These are phyloP conservation scores for Isatis tinctoria DNA, from an alignment of 345 rosid species.

Conservation along the genomic window DNA sequence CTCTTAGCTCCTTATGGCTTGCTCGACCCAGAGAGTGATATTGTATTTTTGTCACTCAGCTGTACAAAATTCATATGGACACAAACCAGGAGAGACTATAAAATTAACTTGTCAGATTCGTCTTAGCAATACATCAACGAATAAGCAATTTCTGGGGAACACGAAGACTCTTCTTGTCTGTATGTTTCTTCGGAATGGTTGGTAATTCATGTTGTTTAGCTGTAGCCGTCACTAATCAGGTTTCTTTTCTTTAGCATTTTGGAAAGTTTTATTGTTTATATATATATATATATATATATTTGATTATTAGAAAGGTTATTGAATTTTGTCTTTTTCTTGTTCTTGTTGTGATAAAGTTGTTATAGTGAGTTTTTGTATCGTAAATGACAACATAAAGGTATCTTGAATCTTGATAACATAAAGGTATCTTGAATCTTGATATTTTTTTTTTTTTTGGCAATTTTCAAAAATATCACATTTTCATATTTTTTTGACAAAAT, in stretches of 20 bases:
- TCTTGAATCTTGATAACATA: too few relatives aligned
- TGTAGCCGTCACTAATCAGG: conserved; percentile 2
- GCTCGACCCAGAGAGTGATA: conserved; percentile 88
- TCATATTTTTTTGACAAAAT: too few relatives aligned
- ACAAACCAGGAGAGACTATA: conserved; percentile 24
- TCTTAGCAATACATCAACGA: conserved; percentile 11
- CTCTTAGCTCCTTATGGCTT: conserved; percentile 98
- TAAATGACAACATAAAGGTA: background rate
- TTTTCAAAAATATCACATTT: too few relatives aligned
- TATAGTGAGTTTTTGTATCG: background rate
- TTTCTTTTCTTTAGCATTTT: background rate
- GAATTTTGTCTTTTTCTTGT: background rate
- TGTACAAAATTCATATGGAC: conserved; percentile 29
- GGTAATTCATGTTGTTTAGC: conserved; percentile 14
- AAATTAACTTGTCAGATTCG: conserved; percentile 15
- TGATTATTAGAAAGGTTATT: background rate
- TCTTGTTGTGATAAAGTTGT: background rate
- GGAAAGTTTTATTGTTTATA: conserved; percentile 11
- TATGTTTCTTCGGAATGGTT: conserved; percentile 14
- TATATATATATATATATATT: background rate
- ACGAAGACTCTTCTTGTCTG: conserved; percentile 5
- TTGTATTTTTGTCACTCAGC: conserved; percentile 12
- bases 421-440: too few relatives aligned
- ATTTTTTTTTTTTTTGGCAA: too few relatives aligned
- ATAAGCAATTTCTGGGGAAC: conserved; percentile 22